phyloP scores from a whole-genome alignment of 768 basidiomycete genomes.

The Pulveroboletus frians region DNA sequence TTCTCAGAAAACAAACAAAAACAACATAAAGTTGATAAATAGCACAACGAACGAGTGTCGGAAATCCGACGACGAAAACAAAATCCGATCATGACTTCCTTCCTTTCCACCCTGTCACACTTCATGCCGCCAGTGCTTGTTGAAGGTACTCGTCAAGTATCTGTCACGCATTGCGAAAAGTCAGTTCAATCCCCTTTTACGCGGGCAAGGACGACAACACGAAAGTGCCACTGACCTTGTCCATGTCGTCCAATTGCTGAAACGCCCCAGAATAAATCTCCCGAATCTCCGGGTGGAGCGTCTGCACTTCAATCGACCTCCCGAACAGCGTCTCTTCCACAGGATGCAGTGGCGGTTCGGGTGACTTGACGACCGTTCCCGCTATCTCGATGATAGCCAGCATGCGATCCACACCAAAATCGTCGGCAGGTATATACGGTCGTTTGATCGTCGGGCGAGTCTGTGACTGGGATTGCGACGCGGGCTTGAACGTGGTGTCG shows the following conservation, averaged over 20 bases:
- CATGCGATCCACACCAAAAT: conserved; percentile 85
- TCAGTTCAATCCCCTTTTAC: background rate
- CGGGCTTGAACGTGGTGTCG: conserved; percentile 27
- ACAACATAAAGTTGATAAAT: conserved; percentile 13
- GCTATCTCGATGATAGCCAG: conserved; percentile 79
- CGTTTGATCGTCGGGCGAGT: conserved; percentile 32
- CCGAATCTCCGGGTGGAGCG: conserved; percentile 64
- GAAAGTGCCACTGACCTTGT: conserved; percentile 48
- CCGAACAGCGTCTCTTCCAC: conserved; percentile 76
- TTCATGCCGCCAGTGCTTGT: conserved; percentile 20
- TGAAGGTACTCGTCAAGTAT: conserved; percentile 30
- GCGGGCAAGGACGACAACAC: background rate
- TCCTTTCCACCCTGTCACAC: background rate
- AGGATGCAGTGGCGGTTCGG: conserved; percentile 45
- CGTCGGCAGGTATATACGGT: conserved; percentile 60
- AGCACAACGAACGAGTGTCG: conserved; percentile 3
- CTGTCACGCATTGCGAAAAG: conserved; percentile 2
- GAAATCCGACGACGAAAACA: background rate
- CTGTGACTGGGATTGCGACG: background rate
- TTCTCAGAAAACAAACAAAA: background rate
- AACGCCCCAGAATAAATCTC: conserved; percentile 69
- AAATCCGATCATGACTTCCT: background rate
- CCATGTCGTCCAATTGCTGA: conserved; percentile 73
- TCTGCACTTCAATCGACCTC: conserved; percentile 49
- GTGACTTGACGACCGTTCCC: conserved; percentile 36